Evolutionary conservation across 225 moss, liverwort and hornwort species (phyloP).

Genomic region (Physcomitrellopsis africana): DNA sequence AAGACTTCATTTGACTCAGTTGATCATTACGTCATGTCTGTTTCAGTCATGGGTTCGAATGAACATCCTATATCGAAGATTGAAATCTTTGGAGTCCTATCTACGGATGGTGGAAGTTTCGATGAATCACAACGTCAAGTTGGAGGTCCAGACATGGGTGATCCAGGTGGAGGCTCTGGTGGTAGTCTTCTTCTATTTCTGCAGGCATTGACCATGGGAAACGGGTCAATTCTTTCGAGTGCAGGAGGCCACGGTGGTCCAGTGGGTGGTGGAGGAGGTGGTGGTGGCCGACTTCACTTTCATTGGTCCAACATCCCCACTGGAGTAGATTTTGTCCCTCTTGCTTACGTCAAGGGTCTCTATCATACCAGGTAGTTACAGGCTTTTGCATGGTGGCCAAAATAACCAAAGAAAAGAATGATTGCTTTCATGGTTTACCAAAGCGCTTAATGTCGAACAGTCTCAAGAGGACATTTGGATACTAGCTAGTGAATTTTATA

Average conservation of each 20-base stretch:
- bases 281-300: constrained; percentile 92
- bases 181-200: constrained; percentile 91
- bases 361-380: constrained; percentile 78
- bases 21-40: constrained; percentile 14
- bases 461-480: no score
- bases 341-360: constrained; percentile 78
- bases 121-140: constrained; percentile 30
- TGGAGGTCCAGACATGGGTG: constrained; percentile 48
- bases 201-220: constrained; percentile 80
- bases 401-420: no score
- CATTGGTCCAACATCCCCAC: constrained; percentile 96
- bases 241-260: constrained; percentile 83
- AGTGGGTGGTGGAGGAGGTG: constrained; percentile 92
- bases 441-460: no score
- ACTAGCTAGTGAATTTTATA: no score
- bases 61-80: constrained; percentile 88
- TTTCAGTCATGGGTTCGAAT: constrained; percentile 83
- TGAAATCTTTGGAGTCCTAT: constrained; percentile 78
- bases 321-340: constrained; percentile 77
- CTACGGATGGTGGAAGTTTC: constrained; percentile 82
- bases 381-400: no score
- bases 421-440: no score
- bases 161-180: constrained; percentile 95
- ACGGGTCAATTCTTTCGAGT: constrained; percentile 76
- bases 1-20: constrained; percentile 9